Evolutionary conservation across 2,329 filamentous ascomycete species (phyloP), one percentile per base, ranked within the genome.

Genomic region (Venturia effusa): DNA sequence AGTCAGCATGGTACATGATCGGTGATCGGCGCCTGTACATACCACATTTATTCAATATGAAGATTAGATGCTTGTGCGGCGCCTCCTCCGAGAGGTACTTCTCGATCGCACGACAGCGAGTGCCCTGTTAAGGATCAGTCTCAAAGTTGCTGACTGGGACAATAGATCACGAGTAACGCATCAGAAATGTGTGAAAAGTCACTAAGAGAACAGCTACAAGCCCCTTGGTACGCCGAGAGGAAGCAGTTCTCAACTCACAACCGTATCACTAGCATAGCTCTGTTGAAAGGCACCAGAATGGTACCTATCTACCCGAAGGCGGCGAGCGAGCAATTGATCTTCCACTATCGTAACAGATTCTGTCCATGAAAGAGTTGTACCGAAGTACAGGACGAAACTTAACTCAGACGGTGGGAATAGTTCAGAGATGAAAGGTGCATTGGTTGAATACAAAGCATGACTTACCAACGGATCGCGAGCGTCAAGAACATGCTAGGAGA

Each of bases 281-380:
- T 85, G 87, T 81, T 82, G 89, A 91, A 82, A 79, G 70, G 83
- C 79, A 82, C 90, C 94, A 97, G 91, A 86, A 97, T 92, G 92
- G 89, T 82, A 83, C 81, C 82, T 81, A 34, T 80, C 74, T 88
- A 89, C 87, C 84, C 82, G 76, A 78, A 79, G 76, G 81, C 80
- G 81, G 82, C 85, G 88, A 88, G 86, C 82, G 63, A 79, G 81
- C 81, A 82, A 81, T 97, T 81, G 76, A 87, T 99, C 85, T 97
- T 88, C 94, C 94, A 97, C 90, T 86, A 88, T 88, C 91, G 90
- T 99, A 99, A 99, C 94, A 95, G 92, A 90, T 78, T 78, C 81
- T 85, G 87, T 87, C 88, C 90, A 94, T 86, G 75, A 82, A 76
- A 74, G 79, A 76, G 62, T 74, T 81, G 78, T 76, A 80, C 74